A percentile compares a stretch with the other conserved stretches of the same genome.
Conservation (phyloP, 2,329 filamentous ascomycete species). For the Epichloe hybrida region DNA sequence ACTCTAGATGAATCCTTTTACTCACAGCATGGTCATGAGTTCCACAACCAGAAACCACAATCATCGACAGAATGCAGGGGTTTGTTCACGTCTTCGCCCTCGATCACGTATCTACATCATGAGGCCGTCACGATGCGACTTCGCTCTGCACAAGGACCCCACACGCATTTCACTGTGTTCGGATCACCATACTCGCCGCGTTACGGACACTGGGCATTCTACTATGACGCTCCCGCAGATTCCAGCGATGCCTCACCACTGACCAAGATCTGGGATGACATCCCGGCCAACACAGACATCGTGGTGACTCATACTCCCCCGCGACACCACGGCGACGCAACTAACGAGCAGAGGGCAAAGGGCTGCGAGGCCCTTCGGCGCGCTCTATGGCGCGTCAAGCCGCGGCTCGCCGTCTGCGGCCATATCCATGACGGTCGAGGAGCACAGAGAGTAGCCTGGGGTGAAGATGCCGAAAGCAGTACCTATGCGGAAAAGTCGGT, state of each 20-base stretch:
- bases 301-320: constrained; percentile 61
- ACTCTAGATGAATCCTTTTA: constrained; percentile 55
- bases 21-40: constrained; percentile 33
- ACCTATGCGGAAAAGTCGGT: constrained; percentile 30
- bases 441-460: constrained; percentile 49
- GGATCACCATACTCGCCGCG: constrained; percentile 55
- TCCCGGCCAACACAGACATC: constrained; percentile 50
- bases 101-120: constrained; percentile 54
- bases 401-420: constrained; percentile 53
- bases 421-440: constrained; percentile 60
- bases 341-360: constrained; percentile 21
- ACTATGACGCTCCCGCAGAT: constrained; percentile 31
- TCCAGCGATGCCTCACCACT: constrained; percentile 10
- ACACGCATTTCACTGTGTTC: constrained; percentile 51
- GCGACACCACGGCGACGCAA: constrained; percentile 42
- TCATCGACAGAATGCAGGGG: constrained; percentile 37
- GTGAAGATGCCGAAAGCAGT: constrained; percentile 24
- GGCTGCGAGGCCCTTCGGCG: constrained; percentile 49
- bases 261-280: constrained; percentile 42
- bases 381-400: constrained; percentile 46
- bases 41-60: constrained; percentile 44
- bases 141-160: constrained; percentile 37
- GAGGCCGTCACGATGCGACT: constrained; percentile 39
- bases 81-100: constrained; percentile 38
- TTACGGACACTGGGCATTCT: constrained; percentile 51